Evolutionary conservation across 345 rosid genomes (phyloP).

Genomic region (Gossypium rotundifolium): DNA sequence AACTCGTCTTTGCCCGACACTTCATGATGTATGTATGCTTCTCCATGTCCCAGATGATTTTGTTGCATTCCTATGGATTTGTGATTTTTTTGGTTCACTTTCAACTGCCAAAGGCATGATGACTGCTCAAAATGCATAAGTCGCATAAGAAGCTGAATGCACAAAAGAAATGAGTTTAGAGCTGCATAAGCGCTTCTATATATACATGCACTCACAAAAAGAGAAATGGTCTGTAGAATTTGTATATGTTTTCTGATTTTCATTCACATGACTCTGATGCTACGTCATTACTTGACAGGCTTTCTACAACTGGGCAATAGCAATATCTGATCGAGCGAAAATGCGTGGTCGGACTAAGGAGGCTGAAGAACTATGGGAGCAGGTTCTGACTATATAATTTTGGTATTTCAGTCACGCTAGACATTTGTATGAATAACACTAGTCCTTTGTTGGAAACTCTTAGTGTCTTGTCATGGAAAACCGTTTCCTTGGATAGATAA

Average conservation of each 20-base stretch:
- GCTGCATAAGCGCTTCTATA: not conserved
- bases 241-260: not conserved
- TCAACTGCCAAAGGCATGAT: slow-evolving; percentile 11
- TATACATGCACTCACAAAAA: not conserved
- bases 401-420: not conserved
- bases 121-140: not conserved
- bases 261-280: slow-evolving; percentile 7
- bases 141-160: not conserved
- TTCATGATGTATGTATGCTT: slow-evolving; percentile 79
- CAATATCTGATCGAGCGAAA: slow-evolving; percentile 98
- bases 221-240: not conserved
- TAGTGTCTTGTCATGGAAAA: not conserved
- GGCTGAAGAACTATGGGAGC: slow-evolving; percentile 98
- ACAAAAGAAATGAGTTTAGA: not conserved
- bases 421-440: not conserved
- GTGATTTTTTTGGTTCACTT: not conserved
- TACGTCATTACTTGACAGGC: slow-evolving; percentile 51
- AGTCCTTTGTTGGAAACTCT: not conserved
- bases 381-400: slow-evolving; percentile 35
- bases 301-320: slow-evolving; percentile 99
- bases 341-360: slow-evolving; percentile 99
- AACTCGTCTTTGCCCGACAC: slow-evolving; percentile 81
- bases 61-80: slow-evolving; percentile 6
- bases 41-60: not conserved
- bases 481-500: not conserved